Conservation (phyloP, 805 yeast species). For the Metschnikowia lochheadii region DNA sequence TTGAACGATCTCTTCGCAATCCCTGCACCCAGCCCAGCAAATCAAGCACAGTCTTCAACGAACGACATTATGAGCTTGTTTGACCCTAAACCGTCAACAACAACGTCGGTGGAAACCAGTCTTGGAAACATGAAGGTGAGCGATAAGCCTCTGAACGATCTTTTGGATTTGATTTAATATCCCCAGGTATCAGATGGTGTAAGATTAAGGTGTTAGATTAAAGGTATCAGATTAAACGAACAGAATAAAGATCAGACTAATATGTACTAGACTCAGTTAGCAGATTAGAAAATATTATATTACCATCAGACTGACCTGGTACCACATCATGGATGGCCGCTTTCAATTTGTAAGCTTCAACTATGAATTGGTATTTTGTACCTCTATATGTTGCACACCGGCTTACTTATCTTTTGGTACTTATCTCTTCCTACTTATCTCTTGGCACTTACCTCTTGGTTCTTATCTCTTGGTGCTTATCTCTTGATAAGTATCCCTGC, state of each 20-base stretch:
- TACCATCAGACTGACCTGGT: too few relatives aligned
- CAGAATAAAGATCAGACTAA: not conserved
- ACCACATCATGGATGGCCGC: too few relatives aligned
- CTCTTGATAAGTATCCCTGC: too few relatives aligned
- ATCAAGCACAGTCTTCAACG: conserved; percentile 16
- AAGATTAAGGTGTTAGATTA: not conserved
- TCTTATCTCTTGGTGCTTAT: too few relatives aligned
- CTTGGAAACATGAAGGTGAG: conserved; percentile 12
- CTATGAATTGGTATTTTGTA: too few relatives aligned
- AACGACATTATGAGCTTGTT: conserved; percentile 50
- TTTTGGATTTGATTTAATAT: conserved; percentile 34
- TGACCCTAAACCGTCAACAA: conserved; percentile 14
- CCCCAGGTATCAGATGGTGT: not conserved
- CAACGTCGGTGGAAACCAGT: conserved; percentile 5
- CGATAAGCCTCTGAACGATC: conserved; percentile 22
- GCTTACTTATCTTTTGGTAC: too few relatives aligned
- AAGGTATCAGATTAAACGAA: not conserved
- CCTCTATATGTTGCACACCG: too few relatives aligned
- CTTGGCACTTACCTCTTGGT: too few relatives aligned
- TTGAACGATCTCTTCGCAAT: conserved; percentile 65
- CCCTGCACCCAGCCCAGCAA: conserved; percentile 22
- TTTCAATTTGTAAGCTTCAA: too few relatives aligned
- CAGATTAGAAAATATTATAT: too few relatives aligned
- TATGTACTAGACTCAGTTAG: too few relatives aligned
- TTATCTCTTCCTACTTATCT: too few relatives aligned